Evolutionary conservation across 345 rosid species (phyloP).

Genomic region (Syzygium jambos): DNA sequence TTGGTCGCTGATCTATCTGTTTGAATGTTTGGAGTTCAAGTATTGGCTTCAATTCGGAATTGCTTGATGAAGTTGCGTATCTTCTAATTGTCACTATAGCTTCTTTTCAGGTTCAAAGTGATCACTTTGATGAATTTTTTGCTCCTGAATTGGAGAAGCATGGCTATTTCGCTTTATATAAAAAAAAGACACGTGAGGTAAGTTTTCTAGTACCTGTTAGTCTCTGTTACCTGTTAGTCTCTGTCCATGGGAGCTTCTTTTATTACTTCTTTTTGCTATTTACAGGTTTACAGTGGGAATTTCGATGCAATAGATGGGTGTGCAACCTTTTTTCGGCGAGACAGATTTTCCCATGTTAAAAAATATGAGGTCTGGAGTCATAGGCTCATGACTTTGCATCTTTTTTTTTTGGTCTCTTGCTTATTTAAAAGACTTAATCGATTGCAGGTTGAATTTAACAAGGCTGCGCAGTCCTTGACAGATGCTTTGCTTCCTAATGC

Average conservation of each 20-base stretch:
- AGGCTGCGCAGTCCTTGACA: conserved; percentile 32
- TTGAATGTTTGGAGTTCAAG: not conserved
- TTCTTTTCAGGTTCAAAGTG: conserved; percentile 76
- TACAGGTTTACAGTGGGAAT: conserved; percentile 33
- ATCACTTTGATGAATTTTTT: conserved; percentile 88
- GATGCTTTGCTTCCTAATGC: conserved; percentile 39
- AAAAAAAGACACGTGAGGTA: conserved; percentile 46
- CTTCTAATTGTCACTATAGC: conserved; percentile 1
- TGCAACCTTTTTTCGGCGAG: conserved; percentile 46
- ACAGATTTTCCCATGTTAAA: conserved; percentile 39
- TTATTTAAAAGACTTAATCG: not conserved
- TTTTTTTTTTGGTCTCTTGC: not conserved
- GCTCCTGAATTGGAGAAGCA: conserved; percentile 97
- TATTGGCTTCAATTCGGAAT: not conserved
- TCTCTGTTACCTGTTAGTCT: not conserved
- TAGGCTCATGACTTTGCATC: not conserved
- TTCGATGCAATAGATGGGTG: conserved; percentile 31
- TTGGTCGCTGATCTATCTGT: not conserved
- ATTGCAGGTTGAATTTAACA: conserved; percentile 46
- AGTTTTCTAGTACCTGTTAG: not conserved
- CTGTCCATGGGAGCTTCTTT: not conserved
- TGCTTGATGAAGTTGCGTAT: not conserved
- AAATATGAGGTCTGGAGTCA: conserved; percentile 40
- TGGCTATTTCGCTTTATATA: conserved; percentile 84
- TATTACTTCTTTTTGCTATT: not conserved